Base-by-base conservation (phyloP, 306 rosid genomes). In the Erythrophleum fordii region DNA sequence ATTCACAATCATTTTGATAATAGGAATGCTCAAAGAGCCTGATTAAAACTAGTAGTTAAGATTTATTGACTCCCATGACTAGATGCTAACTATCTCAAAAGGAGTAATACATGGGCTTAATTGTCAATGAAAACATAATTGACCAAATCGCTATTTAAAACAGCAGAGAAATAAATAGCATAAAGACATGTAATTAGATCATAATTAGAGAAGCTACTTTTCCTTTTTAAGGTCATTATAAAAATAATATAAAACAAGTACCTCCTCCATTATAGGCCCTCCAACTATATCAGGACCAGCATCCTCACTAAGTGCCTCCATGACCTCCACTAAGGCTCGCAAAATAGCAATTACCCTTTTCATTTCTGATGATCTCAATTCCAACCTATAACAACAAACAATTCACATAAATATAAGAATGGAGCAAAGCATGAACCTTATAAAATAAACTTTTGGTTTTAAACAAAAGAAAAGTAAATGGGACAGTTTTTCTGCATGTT, bases 311-410 rank as follows among this genome's bases (percentile, higher is more conserved):
- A 91, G 94, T 28, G 86, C 92, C 86, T 95, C 97, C 97, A 95
- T 89, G 81, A 93, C 99, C 90, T 93, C 97, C 85, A 93, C 92
- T 73, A 95, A 88, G 72, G 97, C 99, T 78, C 89, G 91, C 73
- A 90, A 69, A 62, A 88, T 95, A 52, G 98, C 95, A 77, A 95
- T 84, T 62, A 86, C 89, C 81, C 73, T 95, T 89, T 79, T 95
- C 88, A 90, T 89, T 80, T 88, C 90, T 8, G 88, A 80, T 11
- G 91, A 87, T 84, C 88, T 87, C 65, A 85, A 82, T 64, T 82
- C 86, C 82, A 87, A 76, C 83, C 92, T 75, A 78, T 75, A 82
- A 84, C 42, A 85, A 77, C 68, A 84, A 56, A 74, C 28, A 69
- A 66, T 60, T 7, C 66, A 62, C 58, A 66, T 56, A 84, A 68